Conservation (phyloP, 352 stramenopile species). For the Plasmopara muralis region DNA sequence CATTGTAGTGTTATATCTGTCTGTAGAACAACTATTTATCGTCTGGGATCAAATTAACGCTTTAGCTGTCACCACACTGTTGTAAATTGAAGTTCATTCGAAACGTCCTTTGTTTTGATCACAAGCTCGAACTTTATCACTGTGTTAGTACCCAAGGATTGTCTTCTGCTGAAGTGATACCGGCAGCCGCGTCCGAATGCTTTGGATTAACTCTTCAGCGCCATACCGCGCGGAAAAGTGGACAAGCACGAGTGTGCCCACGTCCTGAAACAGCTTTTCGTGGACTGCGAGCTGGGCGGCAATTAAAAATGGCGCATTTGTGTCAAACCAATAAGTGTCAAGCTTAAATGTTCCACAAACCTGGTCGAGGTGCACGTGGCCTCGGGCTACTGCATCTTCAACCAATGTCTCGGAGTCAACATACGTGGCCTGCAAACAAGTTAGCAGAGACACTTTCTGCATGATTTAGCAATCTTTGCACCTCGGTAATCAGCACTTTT, state of each 20-base stretch:
- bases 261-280: conserved; percentile 36
- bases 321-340: neutral
- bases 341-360: conserved; percentile 21
- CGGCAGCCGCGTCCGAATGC: conserved; percentile 29
- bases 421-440: conserved; percentile 48
- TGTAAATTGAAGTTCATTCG: no score
- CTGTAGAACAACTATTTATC: conserved; percentile 46
- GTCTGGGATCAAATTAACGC: conserved; percentile 1
- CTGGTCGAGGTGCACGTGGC: conserved; percentile 75
- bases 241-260: conserved; percentile 55
- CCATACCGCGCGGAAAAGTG: conserved; percentile 72
- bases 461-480: conserved; percentile 10
- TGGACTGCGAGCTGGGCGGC: conserved; percentile 38
- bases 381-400: conserved; percentile 39
- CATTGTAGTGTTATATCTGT: neutral
- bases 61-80: no score
- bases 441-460: no score
- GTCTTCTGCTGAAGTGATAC: conserved; percentile 39
- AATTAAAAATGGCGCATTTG: neutral
- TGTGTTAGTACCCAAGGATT: conserved; percentile 22
- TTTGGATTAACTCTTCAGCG: conserved; percentile 23
- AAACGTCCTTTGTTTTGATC: no score
- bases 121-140: neutral
- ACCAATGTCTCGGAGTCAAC: conserved; percentile 39
- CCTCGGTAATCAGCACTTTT: conserved; percentile 76